Evolutionary conservation across 1,284 basidiomycete genomes (phyloP).

Genomic region (Irpex sp.): DNA sequence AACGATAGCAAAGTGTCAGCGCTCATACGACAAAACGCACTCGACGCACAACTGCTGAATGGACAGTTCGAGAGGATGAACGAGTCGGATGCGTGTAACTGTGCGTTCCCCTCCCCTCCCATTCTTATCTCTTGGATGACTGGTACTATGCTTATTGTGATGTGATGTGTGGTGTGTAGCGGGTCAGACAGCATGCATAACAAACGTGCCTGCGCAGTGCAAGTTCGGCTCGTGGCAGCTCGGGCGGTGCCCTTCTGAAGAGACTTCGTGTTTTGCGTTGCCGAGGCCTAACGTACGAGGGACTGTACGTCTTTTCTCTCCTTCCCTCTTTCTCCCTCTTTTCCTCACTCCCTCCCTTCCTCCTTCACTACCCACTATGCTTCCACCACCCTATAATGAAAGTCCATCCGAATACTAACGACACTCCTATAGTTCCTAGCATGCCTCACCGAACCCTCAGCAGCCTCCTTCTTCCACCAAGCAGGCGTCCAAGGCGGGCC

Average conservation of each 20-base stretch:
- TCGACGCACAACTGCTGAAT: constrained; percentile 48
- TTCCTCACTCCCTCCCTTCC: too few relatives aligned
- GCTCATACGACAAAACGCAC: constrained; percentile 41
- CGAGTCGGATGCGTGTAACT: constrained; percentile 36
- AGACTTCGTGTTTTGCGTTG: constrained; percentile 44
- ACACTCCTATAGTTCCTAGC: constrained; percentile 7
- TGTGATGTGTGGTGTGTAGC: constrained; percentile 24
- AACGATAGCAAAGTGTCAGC: constrained; percentile 20
- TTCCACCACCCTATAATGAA: neutral
- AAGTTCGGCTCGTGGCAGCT: constrained; percentile 37
- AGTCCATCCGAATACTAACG: neutral
- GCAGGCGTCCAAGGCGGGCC: constrained; percentile 27
- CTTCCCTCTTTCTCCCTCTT: too few relatives aligned
- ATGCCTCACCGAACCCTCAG: constrained; percentile 44
- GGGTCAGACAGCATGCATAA: constrained; percentile 42
- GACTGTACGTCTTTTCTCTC: constrained; percentile 35
- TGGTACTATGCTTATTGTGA: too few relatives aligned
- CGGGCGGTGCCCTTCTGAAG: constrained; percentile 28
- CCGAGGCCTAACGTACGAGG: constrained; percentile 39
- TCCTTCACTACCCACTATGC: too few relatives aligned
- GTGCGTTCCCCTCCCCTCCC: constrained; percentile 26
- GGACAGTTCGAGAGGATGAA: constrained; percentile 37
- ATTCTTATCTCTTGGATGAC: too few relatives aligned
- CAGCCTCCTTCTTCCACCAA: constrained; percentile 37
- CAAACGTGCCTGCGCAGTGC: constrained; percentile 37